Percentiles rank a stretch among this genome's conserved stretches.
Conservation (phyloP, 805 yeast genomes). For the Lachancea cidri region DNA sequence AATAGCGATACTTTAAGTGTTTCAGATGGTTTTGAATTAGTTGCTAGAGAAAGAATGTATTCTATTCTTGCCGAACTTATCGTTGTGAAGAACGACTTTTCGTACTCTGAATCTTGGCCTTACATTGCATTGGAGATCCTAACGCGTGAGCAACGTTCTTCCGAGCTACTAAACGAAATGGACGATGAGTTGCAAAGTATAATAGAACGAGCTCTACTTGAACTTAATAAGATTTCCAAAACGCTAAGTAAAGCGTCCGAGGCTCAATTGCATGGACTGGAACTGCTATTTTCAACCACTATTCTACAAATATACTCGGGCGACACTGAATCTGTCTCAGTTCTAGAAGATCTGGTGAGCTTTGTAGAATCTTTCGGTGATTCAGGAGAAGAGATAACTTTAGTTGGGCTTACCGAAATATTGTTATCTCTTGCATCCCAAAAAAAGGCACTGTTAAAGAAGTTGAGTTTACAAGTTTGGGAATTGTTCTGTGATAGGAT, state of each 20-base stretch:
- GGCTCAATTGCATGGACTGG: conserved; percentile 56
- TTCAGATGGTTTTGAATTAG: conserved; percentile 32
- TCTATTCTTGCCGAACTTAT: conserved; percentile 62
- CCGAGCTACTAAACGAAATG: conserved; percentile 36
- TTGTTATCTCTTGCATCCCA: conserved; percentile 53
- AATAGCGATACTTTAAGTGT: conserved; percentile 13
- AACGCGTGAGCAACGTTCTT: conserved; percentile 22
- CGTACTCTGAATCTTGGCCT: conserved; percentile 47
- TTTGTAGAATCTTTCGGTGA: conserved; percentile 40
- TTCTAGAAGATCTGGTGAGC: conserved; percentile 64
- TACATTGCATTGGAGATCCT: conserved; percentile 42
- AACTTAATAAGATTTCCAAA: conserved; percentile 37
- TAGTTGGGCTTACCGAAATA: conserved; percentile 54
- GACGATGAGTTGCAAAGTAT: conserved; percentile 54
- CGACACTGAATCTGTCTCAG: conserved; percentile 66
- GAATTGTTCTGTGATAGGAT: conserved; percentile 48
- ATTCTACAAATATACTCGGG: conserved; percentile 74
- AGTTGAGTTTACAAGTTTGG: conserved; percentile 52
- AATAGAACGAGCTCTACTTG: conserved; percentile 44
- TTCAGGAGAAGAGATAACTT: conserved; percentile 37
- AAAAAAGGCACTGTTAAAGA: conserved; percentile 52
- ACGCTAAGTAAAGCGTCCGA: conserved; percentile 14
- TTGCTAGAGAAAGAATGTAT: conserved; percentile 58
- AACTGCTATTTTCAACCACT: conserved; percentile 70
- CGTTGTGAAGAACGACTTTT: conserved; percentile 32